Conservation (phyloP, 805 yeast species). For the Huiozyma sinensis region DNA sequence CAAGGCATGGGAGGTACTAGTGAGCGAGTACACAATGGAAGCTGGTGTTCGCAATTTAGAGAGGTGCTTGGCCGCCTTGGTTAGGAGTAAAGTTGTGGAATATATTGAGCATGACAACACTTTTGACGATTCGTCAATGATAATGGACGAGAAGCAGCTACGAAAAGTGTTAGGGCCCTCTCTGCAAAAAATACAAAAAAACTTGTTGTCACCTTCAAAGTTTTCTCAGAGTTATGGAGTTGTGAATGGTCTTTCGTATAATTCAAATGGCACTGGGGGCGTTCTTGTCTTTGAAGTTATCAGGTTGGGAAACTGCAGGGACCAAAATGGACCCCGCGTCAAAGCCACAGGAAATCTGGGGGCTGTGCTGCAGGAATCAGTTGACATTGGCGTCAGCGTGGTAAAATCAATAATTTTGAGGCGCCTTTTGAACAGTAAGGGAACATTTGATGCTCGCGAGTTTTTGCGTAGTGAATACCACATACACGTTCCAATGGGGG, state of each 20-base stretch:
- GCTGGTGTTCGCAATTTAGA: constrained; percentile 91
- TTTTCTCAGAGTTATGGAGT: constrained; percentile 53
- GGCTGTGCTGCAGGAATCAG: constrained; percentile 94
- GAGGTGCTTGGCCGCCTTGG: constrained; percentile 76
- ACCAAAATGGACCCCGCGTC: constrained; percentile 34
- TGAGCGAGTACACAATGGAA: constrained; percentile 83
- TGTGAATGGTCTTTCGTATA: constrained; percentile 82
- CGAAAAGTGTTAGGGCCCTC: constrained; percentile 64
- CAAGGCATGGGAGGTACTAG: constrained; percentile 59
- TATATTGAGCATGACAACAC: constrained; percentile 44
- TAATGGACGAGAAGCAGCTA: constrained; percentile 44
- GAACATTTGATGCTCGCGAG: constrained; percentile 39
- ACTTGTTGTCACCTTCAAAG: constrained; percentile 34
- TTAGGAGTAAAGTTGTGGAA: constrained; percentile 82
- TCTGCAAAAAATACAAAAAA: constrained; percentile 33
- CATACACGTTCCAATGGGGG: constrained; percentile 84
- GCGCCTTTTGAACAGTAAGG: constrained; percentile 25
- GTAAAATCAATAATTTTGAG: constrained; percentile 58
- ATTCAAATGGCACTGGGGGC: constrained; percentile 79
- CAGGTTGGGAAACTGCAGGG: constrained; percentile 37
- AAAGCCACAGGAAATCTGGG: constrained; percentile 89
- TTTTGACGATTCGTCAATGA: constrained; percentile 27
- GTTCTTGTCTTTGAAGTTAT: constrained; percentile 70
- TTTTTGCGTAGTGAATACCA: constrained; percentile 65
- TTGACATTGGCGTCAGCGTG: constrained; percentile 73